phyloP scores from a whole-genome alignment of 257 asterid species.

The Solanum ossicruentum region DNA sequence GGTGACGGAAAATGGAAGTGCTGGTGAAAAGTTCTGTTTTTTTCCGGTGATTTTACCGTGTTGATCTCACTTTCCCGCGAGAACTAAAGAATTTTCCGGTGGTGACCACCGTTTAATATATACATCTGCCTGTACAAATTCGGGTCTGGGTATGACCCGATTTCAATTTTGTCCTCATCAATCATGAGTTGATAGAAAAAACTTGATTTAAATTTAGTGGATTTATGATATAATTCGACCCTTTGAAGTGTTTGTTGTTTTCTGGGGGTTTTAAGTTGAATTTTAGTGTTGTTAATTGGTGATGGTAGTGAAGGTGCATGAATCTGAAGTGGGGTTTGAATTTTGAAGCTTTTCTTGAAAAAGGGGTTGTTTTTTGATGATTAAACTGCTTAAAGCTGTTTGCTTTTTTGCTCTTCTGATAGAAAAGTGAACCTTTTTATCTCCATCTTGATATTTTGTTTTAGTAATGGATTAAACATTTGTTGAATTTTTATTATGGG shows the following conservation, averaged over 20 bases:
- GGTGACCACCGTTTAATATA: conserved; percentile 5
- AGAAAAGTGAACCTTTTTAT: neutral
- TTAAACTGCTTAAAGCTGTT: neutral
- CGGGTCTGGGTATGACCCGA: neutral
- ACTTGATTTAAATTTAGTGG: neutral
- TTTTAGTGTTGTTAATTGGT: neutral
- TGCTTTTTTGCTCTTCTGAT: neutral
- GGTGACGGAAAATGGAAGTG: neutral
- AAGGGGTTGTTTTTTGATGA: neutral
- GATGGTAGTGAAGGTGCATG: neutral
- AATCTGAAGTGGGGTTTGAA: neutral
- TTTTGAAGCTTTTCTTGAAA: neutral
- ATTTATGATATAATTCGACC: neutral
- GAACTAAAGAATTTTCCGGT: conserved; percentile 1
- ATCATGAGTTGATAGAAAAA: neutral
- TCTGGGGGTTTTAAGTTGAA: neutral
- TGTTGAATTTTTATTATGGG: neutral
- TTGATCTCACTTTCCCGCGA: conserved; percentile 7
- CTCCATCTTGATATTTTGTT: conserved; percentile 1
- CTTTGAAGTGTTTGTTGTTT: neutral
- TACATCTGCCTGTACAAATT: neutral
- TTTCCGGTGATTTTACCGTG: conserved; percentile 4
- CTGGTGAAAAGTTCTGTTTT: neutral
- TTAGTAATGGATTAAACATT: neutral
- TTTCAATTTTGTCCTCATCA: neutral